Base-by-base conservation (phyloP, 495 filamentous ascomycete species). In the Aspergillus leporis region DNA sequence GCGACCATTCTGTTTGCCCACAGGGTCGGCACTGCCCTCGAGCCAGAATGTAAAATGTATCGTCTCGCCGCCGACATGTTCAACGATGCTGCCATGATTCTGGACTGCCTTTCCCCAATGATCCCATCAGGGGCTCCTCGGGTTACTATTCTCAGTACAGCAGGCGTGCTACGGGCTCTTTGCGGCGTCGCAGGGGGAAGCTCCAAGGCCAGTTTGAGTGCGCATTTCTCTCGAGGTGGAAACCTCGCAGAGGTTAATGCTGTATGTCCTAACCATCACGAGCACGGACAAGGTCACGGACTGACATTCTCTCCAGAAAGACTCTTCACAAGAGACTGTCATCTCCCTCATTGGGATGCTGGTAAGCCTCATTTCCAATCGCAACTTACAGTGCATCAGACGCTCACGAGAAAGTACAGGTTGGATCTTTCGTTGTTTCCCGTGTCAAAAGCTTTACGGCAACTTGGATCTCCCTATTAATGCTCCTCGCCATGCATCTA, bases 171-270 rank as follows among this genome's bases (percentile, higher is more conserved):
- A 53, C 77, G 92, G 16, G 87, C 90, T 6, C 78, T 96, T 5
- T 98, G 93, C 70, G 93, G 93, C 18, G 91, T 97, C 18, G 89
- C 93, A 0, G 93, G 91, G 5, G 90, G 88, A 13, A 91, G 90
- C 50, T 88, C 90, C 21, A 98, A 98, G 72, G 93, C 93, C 2
- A 92, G 87, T 64, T 71, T 98, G 63, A 93, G 89, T 66, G 91
- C 90, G 21, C 94, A 98, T 75, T 98, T 98, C 74, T 91, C 93
- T 6, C 81, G 76, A 60, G 84, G 84, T 71, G 91, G 91, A n/a
- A 97, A 97, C 73, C 71, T 98, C 43, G 93, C 90, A 12, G 93
- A 98, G 70, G 78, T 98, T 45, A 97, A 97, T 75, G 93, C 93
- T 51, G 86, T 89, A 70, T 69, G 85, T 75, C 13, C 21, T 34